Base-by-base conservation (phyloP, 129 eudicot species). In the Silybum marianum region DNA sequence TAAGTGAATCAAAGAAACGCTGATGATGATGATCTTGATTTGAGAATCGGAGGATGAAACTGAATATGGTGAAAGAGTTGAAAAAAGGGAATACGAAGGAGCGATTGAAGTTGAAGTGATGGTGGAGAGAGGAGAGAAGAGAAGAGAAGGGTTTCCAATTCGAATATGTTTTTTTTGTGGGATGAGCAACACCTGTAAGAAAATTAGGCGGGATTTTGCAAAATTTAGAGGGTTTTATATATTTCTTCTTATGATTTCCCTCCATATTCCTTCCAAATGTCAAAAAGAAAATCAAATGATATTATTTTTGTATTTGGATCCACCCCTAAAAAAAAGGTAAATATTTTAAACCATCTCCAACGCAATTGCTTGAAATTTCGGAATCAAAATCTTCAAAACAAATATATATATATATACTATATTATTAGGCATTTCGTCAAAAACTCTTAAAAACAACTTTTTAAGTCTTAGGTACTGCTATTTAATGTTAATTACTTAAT, bases 201-300 rank as follows among this genome's bases (percentile, higher is more conserved):
- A 74, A 39, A 62, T 18, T 72, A 24, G 84, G 84, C 84, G 84
- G 84, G 79, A 81, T 73, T 81, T 81, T 62, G 74, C 18, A 28
- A 81, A 74, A 38, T 81, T 73, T 63, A 54, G 65, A 32, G 79
- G 84, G 68, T 60, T 73, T 71, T 72, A 13, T 13, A 48, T 72
- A 36, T 51, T 79, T 69, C 9, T 42, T 69, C 68, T 9, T 78
- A 9, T 21, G 58, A 9, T 72, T 70, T 80, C 60, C 83, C 83
- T 69, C 75, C 82, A 13, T 67, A 19, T 8, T 22, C 32, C 34
- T 21, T 44, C 54, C 67, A 9, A 42, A 42, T 42, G 14, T 60
- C 71, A 71, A 51, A 69, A 67, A 42, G n/a, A 48, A 68, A 42
- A 44, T 78, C 13, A 18, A 42, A 26, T 65, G 23, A 16, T 9